Percentiles rank a stretch among this genome's conserved stretches.
Evolutionary conservation across 1,284 basidiomycete genomes (phyloP).

Genomic region (Cutaneotrichosporon sp.): DNA sequence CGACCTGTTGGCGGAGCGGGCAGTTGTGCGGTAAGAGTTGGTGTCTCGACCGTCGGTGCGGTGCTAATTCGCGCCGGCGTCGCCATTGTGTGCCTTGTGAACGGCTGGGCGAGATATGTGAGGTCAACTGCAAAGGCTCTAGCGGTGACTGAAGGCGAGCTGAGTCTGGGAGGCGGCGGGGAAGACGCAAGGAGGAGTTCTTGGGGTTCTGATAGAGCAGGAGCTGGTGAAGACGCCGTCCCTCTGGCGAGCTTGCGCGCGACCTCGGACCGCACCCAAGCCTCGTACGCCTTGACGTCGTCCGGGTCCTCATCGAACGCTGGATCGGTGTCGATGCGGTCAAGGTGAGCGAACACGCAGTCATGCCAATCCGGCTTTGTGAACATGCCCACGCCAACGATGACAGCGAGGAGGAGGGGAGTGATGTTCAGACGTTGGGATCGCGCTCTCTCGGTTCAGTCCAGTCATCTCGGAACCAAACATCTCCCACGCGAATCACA

Average conservation of each 20-base stretch:
- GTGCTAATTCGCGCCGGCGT: background rate
- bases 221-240: background rate
- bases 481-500: background rate
- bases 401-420: background rate
- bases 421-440: background rate
- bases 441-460: background rate
- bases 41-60: slow-evolving; percentile 19
- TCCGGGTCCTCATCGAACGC: slow-evolving; percentile 8
- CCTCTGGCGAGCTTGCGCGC: background rate
- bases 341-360: slow-evolving; percentile 16
- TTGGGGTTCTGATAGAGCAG: background rate
- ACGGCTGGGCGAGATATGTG: background rate
- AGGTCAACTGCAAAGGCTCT: background rate
- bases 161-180: background rate
- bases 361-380: background rate
- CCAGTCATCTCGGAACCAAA: slow-evolving; percentile 7
- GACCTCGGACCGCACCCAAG: slow-evolving; percentile 2
- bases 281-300: slow-evolving; percentile 12
- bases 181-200: background rate
- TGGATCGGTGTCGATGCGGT: slow-evolving; percentile 12
- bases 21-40: slow-evolving; percentile 9
- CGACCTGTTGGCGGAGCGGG: background rate
- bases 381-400: background rate
- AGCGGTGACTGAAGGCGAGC: background rate
- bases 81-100: background rate